Percentiles rank a stretch among this genome's conserved stretches.
These are phyloP conservation scores for Cyclocybe aegerita DNA, from an alignment of 768 basidiomycete genomes.

Conservation along the genomic window DNA sequence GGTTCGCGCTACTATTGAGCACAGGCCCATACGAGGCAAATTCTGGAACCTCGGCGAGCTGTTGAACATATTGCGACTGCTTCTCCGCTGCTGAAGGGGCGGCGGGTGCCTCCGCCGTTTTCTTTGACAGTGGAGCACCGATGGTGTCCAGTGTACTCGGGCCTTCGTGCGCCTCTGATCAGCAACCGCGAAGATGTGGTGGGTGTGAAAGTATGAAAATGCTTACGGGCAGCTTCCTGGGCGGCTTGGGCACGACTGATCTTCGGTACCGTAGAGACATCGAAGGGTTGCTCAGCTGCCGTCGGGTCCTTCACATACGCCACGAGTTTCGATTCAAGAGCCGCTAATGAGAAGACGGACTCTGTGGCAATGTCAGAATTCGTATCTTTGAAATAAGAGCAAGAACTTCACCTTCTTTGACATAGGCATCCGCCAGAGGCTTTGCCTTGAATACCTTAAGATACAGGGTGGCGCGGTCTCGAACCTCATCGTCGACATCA, in stretches of 20 bases:
- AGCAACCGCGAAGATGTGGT: conserved; percentile 6
- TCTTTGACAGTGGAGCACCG: conserved; percentile 64
- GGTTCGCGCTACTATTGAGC: conserved; percentile 80
- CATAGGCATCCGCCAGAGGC: conserved; percentile 78
- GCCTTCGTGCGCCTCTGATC: conserved; percentile 39
- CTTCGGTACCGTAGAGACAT: conserved; percentile 84
- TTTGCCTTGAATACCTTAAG: conserved; percentile 81
- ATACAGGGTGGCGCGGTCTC: conserved; percentile 96
- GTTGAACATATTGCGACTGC: conserved; percentile 83
- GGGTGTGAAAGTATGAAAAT: background rate
- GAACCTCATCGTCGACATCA: conserved; percentile 98
- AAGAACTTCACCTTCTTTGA: conserved; percentile 76
- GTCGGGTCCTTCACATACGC: conserved; percentile 86
- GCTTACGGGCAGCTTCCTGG: conserved; percentile 82
- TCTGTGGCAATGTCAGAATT: conserved; percentile 48
- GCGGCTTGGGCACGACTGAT: conserved; percentile 92
- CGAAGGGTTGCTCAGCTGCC: conserved; percentile 75
- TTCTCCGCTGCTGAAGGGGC: conserved; percentile 85
- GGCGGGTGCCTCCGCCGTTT: conserved; percentile 57
- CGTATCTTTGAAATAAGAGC: background rate
- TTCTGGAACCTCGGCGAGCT: conserved; percentile 85
- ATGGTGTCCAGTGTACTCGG: conserved; percentile 88
- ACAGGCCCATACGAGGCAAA: conserved; percentile 83
- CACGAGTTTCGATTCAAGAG: conserved; percentile 89
- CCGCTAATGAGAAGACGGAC: conserved; percentile 88